A percentile compares a stretch with the other conserved stretches of the same genome.
phyloP scores from a whole-genome alignment of 768 basidiomycete species.

The Amanita brunnescens region DNA sequence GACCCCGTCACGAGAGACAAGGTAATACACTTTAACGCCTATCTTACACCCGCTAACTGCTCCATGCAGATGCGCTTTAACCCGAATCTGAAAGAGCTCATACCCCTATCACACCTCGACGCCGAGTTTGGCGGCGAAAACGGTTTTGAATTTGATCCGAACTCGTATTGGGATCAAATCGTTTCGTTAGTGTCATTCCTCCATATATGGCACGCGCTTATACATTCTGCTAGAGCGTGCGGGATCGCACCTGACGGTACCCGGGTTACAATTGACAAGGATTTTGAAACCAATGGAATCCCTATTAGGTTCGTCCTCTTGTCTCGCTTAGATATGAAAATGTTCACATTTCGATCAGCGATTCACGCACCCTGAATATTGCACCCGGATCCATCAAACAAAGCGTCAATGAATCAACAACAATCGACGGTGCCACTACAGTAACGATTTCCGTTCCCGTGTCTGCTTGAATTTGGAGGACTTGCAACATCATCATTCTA shows the following conservation, averaged over 20 bases:
- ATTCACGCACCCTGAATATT: not conserved
- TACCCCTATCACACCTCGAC: constrained; percentile 70
- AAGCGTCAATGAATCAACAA: not conserved
- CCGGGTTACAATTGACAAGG: constrained; percentile 19
- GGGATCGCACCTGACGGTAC: constrained; percentile 50
- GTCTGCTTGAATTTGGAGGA: not conserved
- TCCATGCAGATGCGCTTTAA: constrained; percentile 74
- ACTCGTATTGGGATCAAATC: constrained; percentile 74
- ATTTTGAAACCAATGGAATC: not conserved
- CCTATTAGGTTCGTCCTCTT: not conserved
- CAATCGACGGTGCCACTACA: not conserved
- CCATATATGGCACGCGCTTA: not conserved
- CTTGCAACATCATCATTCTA: too few relatives aligned
- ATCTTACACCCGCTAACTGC: not conserved
- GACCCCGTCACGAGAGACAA: constrained; percentile 88
- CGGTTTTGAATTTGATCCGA: constrained; percentile 63
- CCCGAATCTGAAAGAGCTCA: constrained; percentile 67
- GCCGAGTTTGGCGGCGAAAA: constrained; percentile 76
- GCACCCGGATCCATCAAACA: not conserved
- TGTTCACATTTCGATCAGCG: not conserved
- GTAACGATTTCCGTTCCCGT: not conserved
- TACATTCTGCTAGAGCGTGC: constrained; percentile 33
- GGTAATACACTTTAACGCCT: constrained; percentile 23
- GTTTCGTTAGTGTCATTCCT: constrained; percentile 39
- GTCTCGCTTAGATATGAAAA: not conserved